Base-by-base conservation (phyloP, 305 asterid species). In the Striga hermonthica region DNA sequence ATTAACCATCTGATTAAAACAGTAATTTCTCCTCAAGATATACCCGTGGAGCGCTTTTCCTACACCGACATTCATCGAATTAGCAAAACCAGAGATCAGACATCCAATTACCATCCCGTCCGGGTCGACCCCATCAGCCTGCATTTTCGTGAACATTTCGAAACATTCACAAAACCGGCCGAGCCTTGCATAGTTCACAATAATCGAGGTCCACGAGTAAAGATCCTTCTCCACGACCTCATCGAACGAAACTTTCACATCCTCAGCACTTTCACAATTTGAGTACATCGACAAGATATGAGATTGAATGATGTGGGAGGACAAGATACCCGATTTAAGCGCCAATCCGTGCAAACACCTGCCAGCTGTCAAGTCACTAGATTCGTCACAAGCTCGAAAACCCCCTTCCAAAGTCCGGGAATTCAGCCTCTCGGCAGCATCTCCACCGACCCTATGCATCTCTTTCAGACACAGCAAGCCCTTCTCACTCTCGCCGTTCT, bases 311-410 rank as follows among this genome's bases (percentile, higher is more conserved):
- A 47, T 41, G 34, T 59, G 68, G 16, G 82, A 70, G 62, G 76
- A 72, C 45, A 56, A 64, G 62, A 78, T 62, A 48, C 96, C 96
- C 28, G 67, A 60, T 75, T 90, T 88, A 47, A 86, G 40, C 0
- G 82, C 79, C 65, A 86, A 72, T 0, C 86, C 89, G 56, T 91
- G 96, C 74, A 88, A 83, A 69, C 96, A 86, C 64, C 72, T 82
- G 62, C 95, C 95, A 77, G 75, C 87, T n/a, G 55, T 43, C 70
- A 88, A 72, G 40, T 82, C 83, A 72, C 80, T 58, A 71, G 80
- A 65, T 75, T 79, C 78, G 53, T 86, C 96, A 79, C 95, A 90
- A 64, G 97, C 95, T 76, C 84, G 95, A 40, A 90, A 83, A 10
- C 90, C 92, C 15, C 95, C 97, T 72, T 83, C 95, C 39, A 90